Evolutionary conservation across 805 yeast species (phyloP).

Genomic region (Priceomyces medius): DNA sequence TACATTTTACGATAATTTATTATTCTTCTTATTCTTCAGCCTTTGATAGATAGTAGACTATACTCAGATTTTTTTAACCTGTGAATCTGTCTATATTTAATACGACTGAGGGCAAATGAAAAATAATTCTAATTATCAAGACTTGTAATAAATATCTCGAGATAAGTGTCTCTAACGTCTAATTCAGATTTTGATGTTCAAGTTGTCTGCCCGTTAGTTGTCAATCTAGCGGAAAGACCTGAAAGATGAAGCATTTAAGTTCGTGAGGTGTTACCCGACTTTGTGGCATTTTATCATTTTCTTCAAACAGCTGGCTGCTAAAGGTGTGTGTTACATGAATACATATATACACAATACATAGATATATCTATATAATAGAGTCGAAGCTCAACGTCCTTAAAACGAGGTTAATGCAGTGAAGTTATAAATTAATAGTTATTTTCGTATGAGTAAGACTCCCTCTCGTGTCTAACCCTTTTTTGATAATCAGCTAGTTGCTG

Average conservation of each 20-base stretch:
- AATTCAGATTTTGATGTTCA: neutral
- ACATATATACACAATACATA: neutral
- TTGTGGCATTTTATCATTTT: neutral
- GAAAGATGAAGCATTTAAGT: neutral
- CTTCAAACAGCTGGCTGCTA: too few species aligned
- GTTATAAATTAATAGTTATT: neutral
- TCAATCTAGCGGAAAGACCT: neutral
- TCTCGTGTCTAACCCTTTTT: slow-evolving; percentile 12
- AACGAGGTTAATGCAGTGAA: too few species aligned
- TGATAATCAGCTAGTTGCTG: slow-evolving; percentile 36
- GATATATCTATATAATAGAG: neutral
- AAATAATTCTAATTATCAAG: neutral
- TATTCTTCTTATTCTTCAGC: neutral
- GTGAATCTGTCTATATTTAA: neutral
- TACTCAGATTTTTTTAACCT: neutral
- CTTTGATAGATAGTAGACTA: neutral
- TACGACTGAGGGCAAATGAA: neutral
- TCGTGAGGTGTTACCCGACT: neutral
- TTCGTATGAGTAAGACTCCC: too few species aligned
- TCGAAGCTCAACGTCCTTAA: neutral
- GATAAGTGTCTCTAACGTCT: neutral
- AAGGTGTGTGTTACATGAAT: too few species aligned
- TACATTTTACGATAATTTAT: slow-evolving; percentile 29
- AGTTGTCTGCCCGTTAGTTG: neutral
- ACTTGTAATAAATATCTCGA: neutral